A percentile compares a stretch with the other conserved stretches of the same genome.
Conservation (phyloP, 2,329 filamentous ascomycete genomes). For the Trichoderma afroharzianum region DNA sequence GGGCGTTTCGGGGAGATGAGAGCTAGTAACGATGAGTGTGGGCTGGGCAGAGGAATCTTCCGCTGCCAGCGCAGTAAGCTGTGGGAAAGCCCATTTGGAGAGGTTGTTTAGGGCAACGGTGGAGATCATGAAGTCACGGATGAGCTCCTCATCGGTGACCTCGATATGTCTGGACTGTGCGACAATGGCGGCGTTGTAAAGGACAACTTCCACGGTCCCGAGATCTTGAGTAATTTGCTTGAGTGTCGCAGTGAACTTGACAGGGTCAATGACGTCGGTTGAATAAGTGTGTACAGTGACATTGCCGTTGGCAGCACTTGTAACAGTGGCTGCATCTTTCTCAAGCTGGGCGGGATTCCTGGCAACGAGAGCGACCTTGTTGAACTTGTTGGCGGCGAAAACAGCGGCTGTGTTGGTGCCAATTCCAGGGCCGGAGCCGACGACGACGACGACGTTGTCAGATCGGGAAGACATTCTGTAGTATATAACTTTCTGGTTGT, state of each 20-base stretch:
- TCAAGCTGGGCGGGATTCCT: conserved; percentile 40
- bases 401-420: conserved; percentile 87
- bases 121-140: conserved; percentile 48
- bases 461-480: conserved; percentile 2
- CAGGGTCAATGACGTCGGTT: conserved; percentile 42
- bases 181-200: conserved; percentile 52
- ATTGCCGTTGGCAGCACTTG: conserved; percentile 25
- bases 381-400: conserved; percentile 80
- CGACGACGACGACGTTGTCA: conserved; percentile 55
- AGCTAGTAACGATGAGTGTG: conserved; percentile 47
- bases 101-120: conserved; percentile 45
- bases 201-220: conserved; percentile 44
- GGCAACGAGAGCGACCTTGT: conserved; percentile 46
- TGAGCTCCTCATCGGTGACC: conserved; percentile 41
- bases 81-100: conserved; percentile 45
- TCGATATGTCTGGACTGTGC: conserved; percentile 39
- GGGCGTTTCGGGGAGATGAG: conserved; percentile 44
- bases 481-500: not conserved
- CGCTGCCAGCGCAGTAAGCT: conserved; percentile 34
- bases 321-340: conserved; percentile 32
- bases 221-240: conserved; percentile 37
- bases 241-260: conserved; percentile 36
- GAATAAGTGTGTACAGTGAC: conserved; percentile 40
- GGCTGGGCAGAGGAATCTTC: conserved; percentile 34
- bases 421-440: conserved; percentile 86